Evolutionary conservation across 2,329 filamentous ascomycete species (phyloP).

Genomic region (Tolypocladium nubicola): DNA sequence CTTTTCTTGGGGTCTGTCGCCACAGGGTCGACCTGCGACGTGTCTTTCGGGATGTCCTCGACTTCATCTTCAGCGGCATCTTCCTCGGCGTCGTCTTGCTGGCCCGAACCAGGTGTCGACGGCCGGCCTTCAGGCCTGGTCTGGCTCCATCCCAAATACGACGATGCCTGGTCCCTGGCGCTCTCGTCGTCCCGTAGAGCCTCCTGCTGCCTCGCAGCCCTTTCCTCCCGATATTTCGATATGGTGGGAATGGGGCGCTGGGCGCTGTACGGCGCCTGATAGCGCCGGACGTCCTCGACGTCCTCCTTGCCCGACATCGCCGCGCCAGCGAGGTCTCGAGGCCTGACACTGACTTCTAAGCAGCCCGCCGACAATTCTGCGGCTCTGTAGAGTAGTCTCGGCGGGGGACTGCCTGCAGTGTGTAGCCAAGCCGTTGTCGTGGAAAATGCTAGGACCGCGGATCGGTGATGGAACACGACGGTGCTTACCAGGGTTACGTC

Average conservation of each 20-base stretch:
- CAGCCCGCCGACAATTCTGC: background rate
- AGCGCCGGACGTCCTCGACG: slow-evolving; percentile 25
- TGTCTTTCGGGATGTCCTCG: slow-evolving; percentile 17
- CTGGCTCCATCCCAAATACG: background rate
- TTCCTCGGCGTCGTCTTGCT: slow-evolving; percentile 4
- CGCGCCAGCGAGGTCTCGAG: background rate
- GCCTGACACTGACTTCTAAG: background rate
- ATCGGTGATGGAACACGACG: background rate
- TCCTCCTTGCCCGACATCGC: slow-evolving; percentile 26
- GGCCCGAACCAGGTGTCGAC: background rate
- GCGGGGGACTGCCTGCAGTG: background rate
- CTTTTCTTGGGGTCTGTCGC: slow-evolving; percentile 32
- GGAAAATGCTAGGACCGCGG: background rate
- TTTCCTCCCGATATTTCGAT: slow-evolving; percentile 35
- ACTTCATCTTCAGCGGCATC: slow-evolving; percentile 8
- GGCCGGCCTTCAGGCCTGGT: background rate
- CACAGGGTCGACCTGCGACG: slow-evolving; percentile 23
- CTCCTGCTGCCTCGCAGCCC: slow-evolving; percentile 30
- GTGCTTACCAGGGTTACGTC: background rate
- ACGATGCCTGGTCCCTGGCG: background rate
- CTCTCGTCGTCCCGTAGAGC: slow-evolving; percentile 20
- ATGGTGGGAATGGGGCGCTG: slow-evolving; percentile 37
- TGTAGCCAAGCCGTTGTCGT: background rate
- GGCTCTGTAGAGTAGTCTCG: background rate
- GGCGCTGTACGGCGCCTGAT: slow-evolving; percentile 29